phyloP scores from a whole-genome alignment of 2,329 filamentous ascomycete genomes.

The Ophiostoma sp. region DNA sequence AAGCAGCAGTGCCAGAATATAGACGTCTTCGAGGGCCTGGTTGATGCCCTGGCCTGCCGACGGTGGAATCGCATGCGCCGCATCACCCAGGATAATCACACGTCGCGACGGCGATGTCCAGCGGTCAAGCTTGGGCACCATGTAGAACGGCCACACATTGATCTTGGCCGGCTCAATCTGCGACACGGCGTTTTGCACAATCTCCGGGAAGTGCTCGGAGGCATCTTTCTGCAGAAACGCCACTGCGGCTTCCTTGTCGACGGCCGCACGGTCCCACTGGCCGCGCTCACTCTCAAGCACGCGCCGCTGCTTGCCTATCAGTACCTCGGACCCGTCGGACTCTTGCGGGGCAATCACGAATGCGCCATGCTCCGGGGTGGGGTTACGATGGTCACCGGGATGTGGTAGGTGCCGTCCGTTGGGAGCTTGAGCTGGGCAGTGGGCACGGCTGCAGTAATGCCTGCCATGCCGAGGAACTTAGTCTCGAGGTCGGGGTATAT shows the following conservation, averaged over 20 bases:
- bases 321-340: background rate
- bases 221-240: background rate
- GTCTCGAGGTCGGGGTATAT: background rate
- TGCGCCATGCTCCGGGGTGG: background rate
- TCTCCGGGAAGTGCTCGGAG: background rate
- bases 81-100: constrained; percentile 45
- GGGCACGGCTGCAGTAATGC: background rate
- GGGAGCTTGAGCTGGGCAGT: background rate
- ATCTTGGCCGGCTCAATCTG: constrained; percentile 34
- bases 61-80: constrained; percentile 46
- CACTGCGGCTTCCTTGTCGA: background rate
- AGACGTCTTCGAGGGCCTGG: constrained; percentile 30
- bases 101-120: constrained; percentile 39
- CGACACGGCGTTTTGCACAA: background rate
- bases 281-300: background rate
- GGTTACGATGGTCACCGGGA: background rate
- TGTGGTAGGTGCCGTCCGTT: background rate
- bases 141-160: constrained; percentile 48
- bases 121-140: constrained; percentile 42
- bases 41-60: constrained; percentile 39
- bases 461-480: background rate
- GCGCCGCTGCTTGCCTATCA: background rate
- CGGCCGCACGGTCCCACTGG: background rate
- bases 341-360: background rate
- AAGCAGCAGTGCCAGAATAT: constrained; percentile 27